Evolutionary conservation across 805 yeast genomes (phyloP), one percentile per base, ranked within the genome.

Genomic region (Myxozyma monticola): DNA sequence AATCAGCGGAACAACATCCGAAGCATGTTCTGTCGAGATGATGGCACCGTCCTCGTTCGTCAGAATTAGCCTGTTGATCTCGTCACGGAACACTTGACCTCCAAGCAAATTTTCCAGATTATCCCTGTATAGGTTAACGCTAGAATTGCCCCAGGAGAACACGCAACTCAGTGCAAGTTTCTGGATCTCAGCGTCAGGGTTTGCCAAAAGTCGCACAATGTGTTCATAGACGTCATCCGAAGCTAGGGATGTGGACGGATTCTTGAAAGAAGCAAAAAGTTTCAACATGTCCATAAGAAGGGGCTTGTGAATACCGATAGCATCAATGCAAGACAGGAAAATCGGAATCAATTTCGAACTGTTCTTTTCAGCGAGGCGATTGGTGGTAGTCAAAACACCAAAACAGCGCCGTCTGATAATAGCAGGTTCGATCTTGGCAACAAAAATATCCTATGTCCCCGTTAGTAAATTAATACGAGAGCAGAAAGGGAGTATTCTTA

Each of bases 11-110:
- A 88, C 78, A 2, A 91, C 75, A 1, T 55, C 66, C 1, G 65
- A 71, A 14, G 76, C 70, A 63, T 93, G 97, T 2, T 72, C 72
- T 6, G 72, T 74, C 55, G 85, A 88, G 46, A 89, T 74, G 15
- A 45, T 30, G 1, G 75, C 67, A 2, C 69, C 73, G 7, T 80
- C 76, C 4, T 76, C 80, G 18, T 76, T 71, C 33, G 73, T 74
- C 17, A 77, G 74, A 17, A 87, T 69, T 34, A 93, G 76, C 15
- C 76, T 77, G 18, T 85, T 73, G 26, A 90, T 71, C 67, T 90
- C 97, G 68, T 93, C 99, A 51, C 88, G 79, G 71, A 88, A 90
- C 15, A 84, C 71, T 1, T 86, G 78, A 54, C 88, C 95, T 65
- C 91, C 96, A 15, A 91, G 71, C 50, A 93, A 68, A 55, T 84